These are phyloP conservation scores for Hygrophorus russula DNA, from an alignment of 768 basidiomycete genomes.

Conservation along the genomic window DNA sequence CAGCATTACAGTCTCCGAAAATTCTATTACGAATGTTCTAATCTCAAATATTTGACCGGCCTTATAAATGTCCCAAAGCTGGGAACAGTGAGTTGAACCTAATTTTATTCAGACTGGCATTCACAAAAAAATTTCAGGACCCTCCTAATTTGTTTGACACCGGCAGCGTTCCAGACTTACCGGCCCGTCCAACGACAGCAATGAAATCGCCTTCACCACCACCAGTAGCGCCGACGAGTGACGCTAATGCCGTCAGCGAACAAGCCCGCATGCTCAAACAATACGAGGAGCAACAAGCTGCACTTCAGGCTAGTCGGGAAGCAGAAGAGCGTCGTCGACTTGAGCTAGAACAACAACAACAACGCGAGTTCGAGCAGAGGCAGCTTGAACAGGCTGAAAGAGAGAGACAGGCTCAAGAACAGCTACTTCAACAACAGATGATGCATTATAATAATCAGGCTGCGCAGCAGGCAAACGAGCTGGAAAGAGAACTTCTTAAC, in stretches of 20 bases:
- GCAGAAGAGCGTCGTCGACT: slow-evolving; percentile 73
- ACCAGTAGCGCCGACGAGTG: slow-evolving; percentile 59
- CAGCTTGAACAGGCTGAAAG: slow-evolving; percentile 82
- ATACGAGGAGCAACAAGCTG: slow-evolving; percentile 92
- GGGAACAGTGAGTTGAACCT: slow-evolving; percentile 50
- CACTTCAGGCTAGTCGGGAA: slow-evolving; percentile 70
- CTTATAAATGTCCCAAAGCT: slow-evolving; percentile 98
- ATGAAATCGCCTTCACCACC: slow-evolving; percentile 51
- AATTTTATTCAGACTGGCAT: background rate
- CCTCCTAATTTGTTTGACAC: slow-evolving; percentile 89
- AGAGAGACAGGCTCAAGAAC: slow-evolving; percentile 82
- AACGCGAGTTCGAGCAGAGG: slow-evolving; percentile 81
- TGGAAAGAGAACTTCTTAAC: slow-evolving; percentile 82
- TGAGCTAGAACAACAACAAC: slow-evolving; percentile 69
- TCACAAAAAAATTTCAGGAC: slow-evolving; percentile 41
- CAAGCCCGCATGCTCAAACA: slow-evolving; percentile 92
- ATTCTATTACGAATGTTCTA: slow-evolving; percentile 99
- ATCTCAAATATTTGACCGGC: slow-evolving; percentile 94
- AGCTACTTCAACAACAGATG: slow-evolving; percentile 76
- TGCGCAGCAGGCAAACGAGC: slow-evolving; percentile 60
- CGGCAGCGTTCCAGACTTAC: slow-evolving; percentile 77
- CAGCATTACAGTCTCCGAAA: slow-evolving; percentile 92
- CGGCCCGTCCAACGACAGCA: slow-evolving; percentile 65
- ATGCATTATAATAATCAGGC: slow-evolving; percentile 69
- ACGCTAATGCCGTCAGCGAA: slow-evolving; percentile 67